These are phyloP conservation scores for Staphylotrichum tortipilum DNA, from an alignment of 495 filamentous ascomycete genomes.

Conservation along the genomic window DNA sequence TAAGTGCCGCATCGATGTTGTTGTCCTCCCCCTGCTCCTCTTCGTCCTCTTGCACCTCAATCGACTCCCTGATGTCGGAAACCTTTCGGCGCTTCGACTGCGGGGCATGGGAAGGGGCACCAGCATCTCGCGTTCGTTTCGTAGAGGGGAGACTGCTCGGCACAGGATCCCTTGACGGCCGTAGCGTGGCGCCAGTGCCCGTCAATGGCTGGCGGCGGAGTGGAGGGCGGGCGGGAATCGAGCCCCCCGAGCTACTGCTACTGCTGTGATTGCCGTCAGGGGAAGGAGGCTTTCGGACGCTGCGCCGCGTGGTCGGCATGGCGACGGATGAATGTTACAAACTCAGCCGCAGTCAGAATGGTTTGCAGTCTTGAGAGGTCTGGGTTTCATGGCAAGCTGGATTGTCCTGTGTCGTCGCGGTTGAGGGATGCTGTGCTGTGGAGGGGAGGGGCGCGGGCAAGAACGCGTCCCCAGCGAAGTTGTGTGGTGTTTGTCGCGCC, in stretches of 20 bases:
- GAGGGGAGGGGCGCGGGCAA: no score
- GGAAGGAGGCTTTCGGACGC: neutral
- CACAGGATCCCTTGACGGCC: neutral
- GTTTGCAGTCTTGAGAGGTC: neutral
- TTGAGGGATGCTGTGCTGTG: no score
- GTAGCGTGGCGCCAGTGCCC: neutral
- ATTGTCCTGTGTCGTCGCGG: no score
- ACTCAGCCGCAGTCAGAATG: neutral
- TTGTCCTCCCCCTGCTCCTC: neutral
- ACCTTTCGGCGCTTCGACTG: neutral
- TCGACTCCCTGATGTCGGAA: neutral
- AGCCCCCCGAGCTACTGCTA: neutral
- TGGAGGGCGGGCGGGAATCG: neutral
- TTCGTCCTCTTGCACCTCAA: neutral
- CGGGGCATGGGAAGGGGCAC: neutral
- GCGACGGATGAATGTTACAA: neutral
- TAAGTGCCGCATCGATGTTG: neutral
- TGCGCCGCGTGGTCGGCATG: slow-evolving; percentile 2
- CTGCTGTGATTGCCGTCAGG: neutral
- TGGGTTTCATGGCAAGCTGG: no score
- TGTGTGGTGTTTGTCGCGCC: no score
- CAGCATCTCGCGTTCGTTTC: neutral
- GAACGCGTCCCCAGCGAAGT: no score
- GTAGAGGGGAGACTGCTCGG: no score
- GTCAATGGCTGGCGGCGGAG: neutral